A percentile compares a stretch with the other conserved stretches of the same genome.
Conservation (phyloP, 1,284 basidiomycete species). For the Marasmius tenuissimus region DNA sequence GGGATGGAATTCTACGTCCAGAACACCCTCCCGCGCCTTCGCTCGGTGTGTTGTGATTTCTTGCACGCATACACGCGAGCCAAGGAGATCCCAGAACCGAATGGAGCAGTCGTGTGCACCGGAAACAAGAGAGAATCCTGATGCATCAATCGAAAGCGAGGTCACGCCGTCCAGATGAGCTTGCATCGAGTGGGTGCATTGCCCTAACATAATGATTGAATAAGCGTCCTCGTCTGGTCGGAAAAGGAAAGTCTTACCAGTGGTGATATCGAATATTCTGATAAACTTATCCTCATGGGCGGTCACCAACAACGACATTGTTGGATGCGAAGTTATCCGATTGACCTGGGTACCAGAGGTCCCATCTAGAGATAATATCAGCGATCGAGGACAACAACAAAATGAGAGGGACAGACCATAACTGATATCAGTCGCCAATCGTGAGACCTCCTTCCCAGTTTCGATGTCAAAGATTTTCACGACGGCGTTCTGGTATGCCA, state of each 20-base stretch:
- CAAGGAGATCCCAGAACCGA: constrained; percentile 94
- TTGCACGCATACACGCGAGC: constrained; percentile 79
- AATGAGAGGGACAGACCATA: constrained; percentile 53
- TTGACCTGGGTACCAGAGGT: constrained; percentile 83
- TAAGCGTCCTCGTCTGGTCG: constrained; percentile 5
- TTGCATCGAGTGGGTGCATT: constrained; percentile 86
- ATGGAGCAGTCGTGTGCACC: constrained; percentile 93
- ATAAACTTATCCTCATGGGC: constrained; percentile 95
- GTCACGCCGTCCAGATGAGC: constrained; percentile 93
- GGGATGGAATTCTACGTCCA: constrained; percentile 85
- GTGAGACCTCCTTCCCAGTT: constrained; percentile 76
- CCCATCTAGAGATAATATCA: constrained; percentile 48
- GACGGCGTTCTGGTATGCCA: constrained; percentile 88
- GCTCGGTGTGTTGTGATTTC: constrained; percentile 87
- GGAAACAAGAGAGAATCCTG: constrained; percentile 86
- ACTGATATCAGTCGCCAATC: constrained; percentile 67
- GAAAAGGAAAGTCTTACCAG: constrained; percentile 52
- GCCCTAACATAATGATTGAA: constrained; percentile 43
- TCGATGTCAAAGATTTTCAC: constrained; percentile 92
- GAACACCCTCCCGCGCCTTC: constrained; percentile 88
- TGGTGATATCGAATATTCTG: constrained; percentile 82
- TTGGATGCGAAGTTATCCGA: constrained; percentile 88
- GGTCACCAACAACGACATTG: constrained; percentile 84
- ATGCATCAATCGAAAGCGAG: constrained; percentile 84
- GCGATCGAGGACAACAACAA: constrained; percentile 10